Evolutionary conservation across 164 flowering plant species (phyloP), one percentile per base, ranked within the genome.

Genomic region (Malania oleifera): DNA sequence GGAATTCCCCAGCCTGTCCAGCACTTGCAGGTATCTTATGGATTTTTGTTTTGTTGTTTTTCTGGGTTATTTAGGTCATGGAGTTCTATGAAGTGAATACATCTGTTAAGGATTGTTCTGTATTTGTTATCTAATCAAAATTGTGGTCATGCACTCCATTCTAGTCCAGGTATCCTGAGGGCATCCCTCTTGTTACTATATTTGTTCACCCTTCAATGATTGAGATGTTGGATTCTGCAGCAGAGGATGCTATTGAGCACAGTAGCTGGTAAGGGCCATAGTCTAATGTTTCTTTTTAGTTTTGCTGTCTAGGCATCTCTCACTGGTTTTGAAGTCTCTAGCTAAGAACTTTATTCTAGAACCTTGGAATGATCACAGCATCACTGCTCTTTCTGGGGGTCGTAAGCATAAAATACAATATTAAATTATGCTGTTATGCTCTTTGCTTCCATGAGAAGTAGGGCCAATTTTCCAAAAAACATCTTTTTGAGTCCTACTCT

Each of bases 91-190:
- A 46, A 46, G 10, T 46, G 50, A 46, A 8, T 22, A 13, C 22
- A 44, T 11, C 19, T n/a, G 15, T 3, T 43, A 8, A 52, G 17
- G 48, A 56, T 53, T 6, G 40, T 45, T 57, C 20, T 56, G 10
- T 65, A 24, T 24, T 24, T 37, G 13, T 59, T 49, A 40, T 47
- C 43, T 66, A 35, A 61, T 46, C 41, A 59, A 56, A 45, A 5
- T 61, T 48, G 52, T 62, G 40, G 54, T 38, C 19, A 6, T 61
- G 65, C 24, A 24, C 74, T 65, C 66, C 72, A 67, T 64, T 79
- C 60, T 80, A 88, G 97, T 84, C 99, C 82, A 93, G 99, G 64
- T 93, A 90, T 80, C 85, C 96, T 67, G 95, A 88, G 62, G 99
- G 99, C 44, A 79, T 82, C 57, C 80, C 87, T 54, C 73, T 93